These are phyloP conservation scores for Apiotrichum akiyoshidainum DNA, from an alignment of 1,284 basidiomycete species.

Conservation along the genomic window DNA sequence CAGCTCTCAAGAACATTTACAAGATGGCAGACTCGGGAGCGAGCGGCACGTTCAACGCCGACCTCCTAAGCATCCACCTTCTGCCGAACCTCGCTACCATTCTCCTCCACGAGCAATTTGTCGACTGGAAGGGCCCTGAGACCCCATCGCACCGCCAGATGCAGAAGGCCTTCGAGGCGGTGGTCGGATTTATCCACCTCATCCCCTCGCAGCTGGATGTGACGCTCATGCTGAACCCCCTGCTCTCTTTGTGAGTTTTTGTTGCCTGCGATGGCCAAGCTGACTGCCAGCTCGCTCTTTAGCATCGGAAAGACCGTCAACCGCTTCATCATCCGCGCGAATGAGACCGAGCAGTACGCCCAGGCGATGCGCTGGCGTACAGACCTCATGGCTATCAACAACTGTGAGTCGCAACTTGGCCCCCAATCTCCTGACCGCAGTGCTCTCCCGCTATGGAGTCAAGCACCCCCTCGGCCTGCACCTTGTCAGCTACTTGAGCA, in stretches of 20 bases:
- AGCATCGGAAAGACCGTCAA: conserved; percentile 33
- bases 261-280: too few species aligned
- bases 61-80: conserved; percentile 38
- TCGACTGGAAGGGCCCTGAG: conserved; percentile 24
- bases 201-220: conserved; percentile 44
- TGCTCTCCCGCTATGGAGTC: conserved; percentile 16
- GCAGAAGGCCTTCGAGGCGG: conserved; percentile 33
- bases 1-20: conserved; percentile 33
- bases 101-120: conserved; percentile 40
- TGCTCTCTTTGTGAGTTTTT: conserved; percentile 35
- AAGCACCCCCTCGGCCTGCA: conserved; percentile 15
- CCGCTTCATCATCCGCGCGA: conserved; percentile 30
- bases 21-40: conserved; percentile 22
- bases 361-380: conserved; percentile 31
- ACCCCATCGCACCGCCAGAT: conserved; percentile 18
- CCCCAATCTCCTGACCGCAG: conserved; percentile 1
- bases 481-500: conserved; percentile 8
- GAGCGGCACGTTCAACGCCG: conserved; percentile 24
- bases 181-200: conserved; percentile 37
- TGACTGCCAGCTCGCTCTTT: conserved; percentile 29
- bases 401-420: background rate
- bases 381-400: conserved; percentile 29
- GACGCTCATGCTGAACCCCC: conserved; percentile 30
- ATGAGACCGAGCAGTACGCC: conserved; percentile 21
- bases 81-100: conserved; percentile 36